These are phyloP conservation scores for Chondrus crispus DNA, from an alignment of 23 red algal genomes.

Conservation along the genomic window DNA sequence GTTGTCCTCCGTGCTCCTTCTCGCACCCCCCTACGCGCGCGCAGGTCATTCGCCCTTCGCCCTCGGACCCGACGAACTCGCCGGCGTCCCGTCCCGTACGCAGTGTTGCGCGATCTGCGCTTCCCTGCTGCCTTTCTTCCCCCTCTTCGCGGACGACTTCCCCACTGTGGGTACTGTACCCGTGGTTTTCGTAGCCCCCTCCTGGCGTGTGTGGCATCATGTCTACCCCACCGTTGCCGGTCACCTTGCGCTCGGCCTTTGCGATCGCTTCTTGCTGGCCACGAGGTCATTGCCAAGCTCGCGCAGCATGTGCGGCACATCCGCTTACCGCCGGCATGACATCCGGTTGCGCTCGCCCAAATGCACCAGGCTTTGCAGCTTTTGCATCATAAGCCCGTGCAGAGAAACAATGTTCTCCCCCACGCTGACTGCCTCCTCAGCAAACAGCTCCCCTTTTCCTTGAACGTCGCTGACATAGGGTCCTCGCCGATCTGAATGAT, in stretches of 20 bases:
- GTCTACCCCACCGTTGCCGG: slow-evolving; percentile 25
- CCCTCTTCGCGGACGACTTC: too few relatives aligned
- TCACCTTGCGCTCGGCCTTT: slow-evolving; percentile 36
- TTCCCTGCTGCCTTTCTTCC: too few relatives aligned
- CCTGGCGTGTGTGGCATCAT: too few relatives aligned
- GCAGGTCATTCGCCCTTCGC: too few relatives aligned
- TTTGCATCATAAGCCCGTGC: slow-evolving; percentile 74
- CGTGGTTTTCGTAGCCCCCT: too few relatives aligned
- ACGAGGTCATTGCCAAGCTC: slow-evolving; percentile 75
- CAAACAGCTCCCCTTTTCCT: slow-evolving; percentile 91
- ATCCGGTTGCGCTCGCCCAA: slow-evolving; percentile 93
- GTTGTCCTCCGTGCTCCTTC: too few relatives aligned
- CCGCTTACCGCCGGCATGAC: slow-evolving; percentile 71
- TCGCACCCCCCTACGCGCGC: too few relatives aligned
- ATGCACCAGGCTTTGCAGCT: slow-evolving; percentile 84
- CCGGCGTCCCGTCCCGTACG: too few relatives aligned
- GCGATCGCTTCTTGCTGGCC: slow-evolving; percentile 43
- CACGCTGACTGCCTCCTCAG: slow-evolving; percentile 70
- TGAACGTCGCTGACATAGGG: slow-evolving; percentile 68
- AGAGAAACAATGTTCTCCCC: slow-evolving; percentile 89
- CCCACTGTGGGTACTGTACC: too few relatives aligned
- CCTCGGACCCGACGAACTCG: too few relatives aligned
- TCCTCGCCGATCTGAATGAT: slow-evolving; percentile 81
- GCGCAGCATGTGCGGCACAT: slow-evolving; percentile 75
- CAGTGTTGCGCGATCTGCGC: too few relatives aligned